Base-by-base conservation (phyloP, 176 grass and related monocot genomes). In the Alopecurus myosuroides region DNA sequence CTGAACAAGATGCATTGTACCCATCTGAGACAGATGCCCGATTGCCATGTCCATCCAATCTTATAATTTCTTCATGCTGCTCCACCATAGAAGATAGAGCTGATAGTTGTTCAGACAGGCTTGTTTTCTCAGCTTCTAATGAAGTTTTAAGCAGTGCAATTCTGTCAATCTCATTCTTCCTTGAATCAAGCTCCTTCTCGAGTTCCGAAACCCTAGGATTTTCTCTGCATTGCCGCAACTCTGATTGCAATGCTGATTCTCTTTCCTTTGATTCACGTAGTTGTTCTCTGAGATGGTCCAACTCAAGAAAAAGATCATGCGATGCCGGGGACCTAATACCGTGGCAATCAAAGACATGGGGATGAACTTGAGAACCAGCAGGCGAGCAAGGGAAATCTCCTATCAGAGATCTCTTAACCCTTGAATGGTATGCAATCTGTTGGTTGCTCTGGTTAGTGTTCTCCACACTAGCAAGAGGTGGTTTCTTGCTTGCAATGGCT, bases 391-490 rank as follows among this genome's bases (percentile, higher is more conserved):
- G 97, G 33, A 99, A 99, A 69, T 99, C 97, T 53, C 94, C 88
- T 28, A 99, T 93, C 34, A 99, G 86, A 46, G 97, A 99, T 57
- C 97, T 90, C 81, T 96, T 99, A 42, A 92, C 97, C 79, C 97
- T 89, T 23, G 97, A 91, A 57, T 96, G 93, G 56, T 99, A 87
- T 10, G 89, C 79, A 30, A 88, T 85, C 82, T 87, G 71, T 69
- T 88, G 91, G 36, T 74, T 90, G 61, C 23, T 91, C 70, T 80
- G 88, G 81, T 55, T 92, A 9, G 71, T 53, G 79, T 91, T 91
- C 72, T 96, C 87, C 0, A 84, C 71, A 65, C 49, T 79, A 37
- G 82, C 73, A 87, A 88, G 71, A 69, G 93, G 91, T 29, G 88
- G 91, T 49, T 96, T 99, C 88, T 99, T 99, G 86, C 70, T 86